These are phyloP conservation scores for Naganishia friedmannii DNA, from an alignment of 768 basidiomycete genomes.

Conservation along the genomic window DNA sequence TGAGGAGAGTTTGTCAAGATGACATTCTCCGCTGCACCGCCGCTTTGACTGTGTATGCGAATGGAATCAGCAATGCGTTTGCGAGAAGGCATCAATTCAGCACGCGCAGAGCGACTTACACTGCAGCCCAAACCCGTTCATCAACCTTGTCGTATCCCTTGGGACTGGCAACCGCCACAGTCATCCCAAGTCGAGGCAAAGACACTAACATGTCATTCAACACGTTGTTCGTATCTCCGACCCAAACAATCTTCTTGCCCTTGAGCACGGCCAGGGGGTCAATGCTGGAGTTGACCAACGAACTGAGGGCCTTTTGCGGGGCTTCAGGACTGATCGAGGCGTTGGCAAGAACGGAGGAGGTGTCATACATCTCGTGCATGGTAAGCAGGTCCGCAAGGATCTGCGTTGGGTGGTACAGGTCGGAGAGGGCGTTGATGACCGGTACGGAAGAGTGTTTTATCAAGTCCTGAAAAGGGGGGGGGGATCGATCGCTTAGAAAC, in stretches of 20 bases:
- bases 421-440: conserved; percentile 91
- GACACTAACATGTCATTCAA: conserved; percentile 96
- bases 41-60: conserved; percentile 34
- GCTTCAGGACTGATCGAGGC: conserved; percentile 28
- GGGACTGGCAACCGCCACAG: conserved; percentile 79
- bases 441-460: conserved; percentile 87
- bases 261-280: conserved; percentile 60
- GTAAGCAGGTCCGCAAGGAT: conserved; percentile 89
- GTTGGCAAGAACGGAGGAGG: conserved; percentile 11
- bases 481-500: too few relatives aligned
- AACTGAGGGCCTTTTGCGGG: conserved; percentile 31
- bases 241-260: conserved; percentile 83
- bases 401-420: conserved; percentile 95
- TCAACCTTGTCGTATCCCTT: conserved; percentile 55
- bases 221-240: conserved; percentile 93
- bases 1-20: conserved; percentile 58
- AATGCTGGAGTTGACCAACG: conserved; percentile 16
- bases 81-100: neutral
- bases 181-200: conserved; percentile 84
- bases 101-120: conserved; percentile 54
- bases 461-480: conserved; percentile 69
- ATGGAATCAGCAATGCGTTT: neutral
- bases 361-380: conserved; percentile 64
- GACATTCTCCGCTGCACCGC: conserved; percentile 41
- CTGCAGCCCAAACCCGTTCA: conserved; percentile 71